Base-by-base conservation (phyloP, 805 yeast genomes). In the Citeromyces matritensis region DNA sequence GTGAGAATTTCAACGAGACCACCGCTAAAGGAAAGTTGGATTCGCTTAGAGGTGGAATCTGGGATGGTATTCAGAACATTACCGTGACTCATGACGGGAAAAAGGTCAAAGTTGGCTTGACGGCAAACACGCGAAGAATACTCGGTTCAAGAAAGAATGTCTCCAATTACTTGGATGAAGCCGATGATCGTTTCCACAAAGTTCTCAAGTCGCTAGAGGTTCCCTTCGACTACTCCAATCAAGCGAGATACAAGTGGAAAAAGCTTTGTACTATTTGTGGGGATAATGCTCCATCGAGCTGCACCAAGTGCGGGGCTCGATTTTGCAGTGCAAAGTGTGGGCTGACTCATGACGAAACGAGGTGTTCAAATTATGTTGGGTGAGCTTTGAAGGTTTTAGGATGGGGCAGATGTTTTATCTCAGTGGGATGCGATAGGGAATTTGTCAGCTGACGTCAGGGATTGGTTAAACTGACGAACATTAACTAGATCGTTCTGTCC, bases 241-340 rank as follows among this genome's bases (percentile, higher is more conserved):
- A 17, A 17, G 21, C 21, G 29, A 41, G 46, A 27, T 50, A 52
- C 9, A 50, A 52, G 10, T 42, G 50, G 26, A 59, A 58, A 43
- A 59, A 61, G 30, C 44, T 62, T 7, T 63, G 69, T 33, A 53
- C 65, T 0, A 60, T 63, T 6, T 63, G 69, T 45, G 69, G 69
- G 2, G 60, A 59, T 30, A 48, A 55, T 5, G 49, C 63, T 26
- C 60, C 51, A 26, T 55, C 58, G 10, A 40, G 52, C 15, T 63
- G 69, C 41, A 51, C 57, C 5, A 50, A 52, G 29, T 63, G 69
- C 40, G 43, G 49, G n/a, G 41, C 58, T 3, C 40, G 69, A 23
- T 56, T 58, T 4, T 63, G 69, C 38, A 45, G 56, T 35, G 56
- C 60, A 5, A 55, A 52, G 32, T 63, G 69, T 33, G 48, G 49